Evolutionary conservation across 768 basidiomycete genomes (phyloP).

Genomic region (Lactarius indigo): DNA sequence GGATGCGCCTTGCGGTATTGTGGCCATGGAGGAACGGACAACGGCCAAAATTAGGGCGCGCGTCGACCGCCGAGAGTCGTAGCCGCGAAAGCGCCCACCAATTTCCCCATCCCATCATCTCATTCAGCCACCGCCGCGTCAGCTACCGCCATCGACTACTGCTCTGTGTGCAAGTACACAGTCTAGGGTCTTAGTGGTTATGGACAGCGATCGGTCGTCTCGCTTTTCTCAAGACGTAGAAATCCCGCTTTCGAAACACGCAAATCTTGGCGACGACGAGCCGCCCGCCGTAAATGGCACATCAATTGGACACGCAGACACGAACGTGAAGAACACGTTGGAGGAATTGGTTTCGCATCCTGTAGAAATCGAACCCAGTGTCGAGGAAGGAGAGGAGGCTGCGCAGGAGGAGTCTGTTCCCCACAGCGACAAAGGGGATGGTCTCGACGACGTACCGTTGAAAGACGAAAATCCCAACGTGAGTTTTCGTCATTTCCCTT

Average conservation of each 20-base stretch:
- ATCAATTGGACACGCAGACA: slow-evolving; percentile 6
- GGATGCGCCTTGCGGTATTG: slow-evolving; percentile 56
- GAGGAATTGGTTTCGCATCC: background rate
- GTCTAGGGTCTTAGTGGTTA: background rate
- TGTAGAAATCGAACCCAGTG: slow-evolving; percentile 6
- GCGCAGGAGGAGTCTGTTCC: background rate
- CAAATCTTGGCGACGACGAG: background rate
- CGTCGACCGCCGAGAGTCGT: background rate
- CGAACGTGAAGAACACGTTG: background rate
- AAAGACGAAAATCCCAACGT: slow-evolving; percentile 2
- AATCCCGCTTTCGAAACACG: background rate
- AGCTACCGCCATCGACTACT: slow-evolving; percentile 6
- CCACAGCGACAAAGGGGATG: background rate
- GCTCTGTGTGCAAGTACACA: background rate
- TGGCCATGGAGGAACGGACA: slow-evolving; percentile 4
- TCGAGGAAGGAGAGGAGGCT: slow-evolving; percentile 8
- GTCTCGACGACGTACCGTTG: background rate
- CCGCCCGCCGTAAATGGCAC: background rate
- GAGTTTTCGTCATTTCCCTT: background rate
- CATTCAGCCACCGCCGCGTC: slow-evolving; percentile 11
- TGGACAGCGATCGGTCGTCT: slow-evolving; percentile 5
- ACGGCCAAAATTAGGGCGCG: background rate
- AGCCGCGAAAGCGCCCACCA: slow-evolving; percentile 7
- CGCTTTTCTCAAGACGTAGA: background rate
- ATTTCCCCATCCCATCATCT: slow-evolving; percentile 3